Evolutionary conservation across 164 flowering plant genomes (phyloP).

Genomic region (Umbellularia californica): DNA sequence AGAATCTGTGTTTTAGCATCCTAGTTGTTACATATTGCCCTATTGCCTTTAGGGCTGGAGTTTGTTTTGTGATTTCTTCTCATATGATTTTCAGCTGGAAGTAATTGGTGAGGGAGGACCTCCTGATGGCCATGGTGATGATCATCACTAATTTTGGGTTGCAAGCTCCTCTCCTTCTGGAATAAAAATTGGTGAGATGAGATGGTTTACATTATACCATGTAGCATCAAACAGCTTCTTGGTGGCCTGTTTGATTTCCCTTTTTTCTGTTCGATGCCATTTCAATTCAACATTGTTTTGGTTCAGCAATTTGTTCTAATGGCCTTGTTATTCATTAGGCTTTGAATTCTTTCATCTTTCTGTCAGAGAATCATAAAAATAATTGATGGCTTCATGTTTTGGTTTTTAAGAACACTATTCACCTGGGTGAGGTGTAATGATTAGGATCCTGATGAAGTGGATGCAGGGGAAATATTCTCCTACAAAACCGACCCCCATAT

Average conservation of each 20-base stretch:
- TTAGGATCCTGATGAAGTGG: background rate
- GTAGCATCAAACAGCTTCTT: conserved; percentile 18
- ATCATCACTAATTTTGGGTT: conserved; percentile 25
- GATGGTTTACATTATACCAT: conserved; percentile 13
- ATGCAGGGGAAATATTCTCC: background rate
- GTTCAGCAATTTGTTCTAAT: background rate
- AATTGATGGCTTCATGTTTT: conserved; percentile 15
- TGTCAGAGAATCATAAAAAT: conserved; percentile 9
- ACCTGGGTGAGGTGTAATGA: background rate
- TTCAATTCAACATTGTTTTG: background rate
- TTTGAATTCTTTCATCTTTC: background rate
- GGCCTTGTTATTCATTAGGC: conserved; percentile 1
- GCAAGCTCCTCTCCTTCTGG: conserved; percentile 20
- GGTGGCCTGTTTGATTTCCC: conserved; percentile 13
- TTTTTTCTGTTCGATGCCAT: background rate
- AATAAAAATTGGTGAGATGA: conserved; percentile 38
- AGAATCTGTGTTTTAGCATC: background rate
- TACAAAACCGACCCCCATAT: no score
- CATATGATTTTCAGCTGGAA: conserved; percentile 48
- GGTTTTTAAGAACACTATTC: background rate
- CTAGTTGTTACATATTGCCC: background rate
- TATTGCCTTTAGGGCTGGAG: background rate
- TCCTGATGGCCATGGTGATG: conserved; percentile 53
- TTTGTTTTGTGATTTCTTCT: background rate
- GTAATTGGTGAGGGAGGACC: conserved; percentile 83